Conservation (phyloP, 1,139 yeast species). For the Saccharomyces hybrid region DNA sequence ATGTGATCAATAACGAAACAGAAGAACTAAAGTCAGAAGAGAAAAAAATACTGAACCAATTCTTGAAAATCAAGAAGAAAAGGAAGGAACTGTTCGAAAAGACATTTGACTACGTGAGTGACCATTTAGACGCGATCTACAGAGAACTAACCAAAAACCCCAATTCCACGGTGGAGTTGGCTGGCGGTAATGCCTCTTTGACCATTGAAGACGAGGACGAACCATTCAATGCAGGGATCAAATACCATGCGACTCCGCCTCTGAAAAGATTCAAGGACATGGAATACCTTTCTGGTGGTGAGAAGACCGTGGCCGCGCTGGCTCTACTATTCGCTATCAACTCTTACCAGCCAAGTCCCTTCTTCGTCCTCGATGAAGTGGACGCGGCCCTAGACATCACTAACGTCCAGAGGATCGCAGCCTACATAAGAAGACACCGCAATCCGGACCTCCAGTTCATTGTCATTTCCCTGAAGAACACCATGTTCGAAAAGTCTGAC, state of each 20-base stretch:
- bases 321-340: conserved; percentile 88
- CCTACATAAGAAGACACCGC: conserved; percentile 69
- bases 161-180: conserved; percentile 49
- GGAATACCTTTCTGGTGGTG: conserved; percentile 94
- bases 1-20: conserved; percentile 59
- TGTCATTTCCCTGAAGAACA: conserved; percentile 84
- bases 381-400: conserved; percentile 94
- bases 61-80: conserved; percentile 50
- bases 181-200: conserved; percentile 89
- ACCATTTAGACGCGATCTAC: conserved; percentile 68
- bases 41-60: conserved; percentile 46
- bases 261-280: conserved; percentile 88
- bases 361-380: conserved; percentile 90
- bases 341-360: conserved; percentile 88
- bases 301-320: conserved; percentile 91
- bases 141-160: conserved; percentile 68
- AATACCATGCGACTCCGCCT: conserved; percentile 95
- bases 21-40: conserved; percentile 56
- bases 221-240: conserved; percentile 75
- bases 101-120: conserved; percentile 72
- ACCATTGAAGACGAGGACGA: conserved; percentile 85
- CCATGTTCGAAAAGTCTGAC: conserved; percentile 81
- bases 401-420: conserved; percentile 78
- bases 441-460: conserved; percentile 82
- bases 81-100: conserved; percentile 57